A percentile compares a stretch with the other conserved stretches of the same genome.
Conservation (phyloP, 768 basidiomycete species). For the Pleurotus pulmonarius region DNA sequence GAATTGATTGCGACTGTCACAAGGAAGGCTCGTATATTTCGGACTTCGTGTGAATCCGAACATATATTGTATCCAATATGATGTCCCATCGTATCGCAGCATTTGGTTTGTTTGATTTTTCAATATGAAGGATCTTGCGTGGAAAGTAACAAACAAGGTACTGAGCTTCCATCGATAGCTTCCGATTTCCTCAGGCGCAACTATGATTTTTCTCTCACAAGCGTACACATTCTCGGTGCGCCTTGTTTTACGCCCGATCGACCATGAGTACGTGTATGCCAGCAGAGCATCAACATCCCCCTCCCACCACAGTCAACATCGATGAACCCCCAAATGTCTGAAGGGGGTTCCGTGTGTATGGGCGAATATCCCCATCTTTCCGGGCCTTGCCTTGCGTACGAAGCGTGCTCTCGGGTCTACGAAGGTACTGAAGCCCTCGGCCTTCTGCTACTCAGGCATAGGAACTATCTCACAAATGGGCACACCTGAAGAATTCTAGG, state of each 20-base stretch:
- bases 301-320: not conserved
- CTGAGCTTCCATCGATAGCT: slow-evolving; percentile 1
- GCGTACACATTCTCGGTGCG: not conserved
- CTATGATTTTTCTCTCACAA: not conserved
- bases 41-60: not conserved
- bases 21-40: not conserved
- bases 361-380: not conserved
- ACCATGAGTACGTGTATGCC: not conserved
- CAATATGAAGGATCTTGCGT: not conserved
- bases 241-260: not conserved
- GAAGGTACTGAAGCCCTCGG: not conserved
- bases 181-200: not conserved
- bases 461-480: slow-evolving; percentile 2
- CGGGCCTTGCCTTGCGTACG: not conserved
- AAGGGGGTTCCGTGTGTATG: not conserved
- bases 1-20: not conserved
- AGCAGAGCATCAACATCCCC: too few species aligned
- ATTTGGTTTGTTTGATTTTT: not conserved
- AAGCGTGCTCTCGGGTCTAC: not conserved
- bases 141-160: not conserved
- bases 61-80: not conserved
- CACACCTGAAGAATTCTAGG: not conserved
- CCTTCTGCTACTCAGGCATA: not conserved
- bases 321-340: not conserved
- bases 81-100: not conserved